Conservation (phyloP, 2,329 filamentous ascomycete species). For the Tolypocladium paradoxum region DNA sequence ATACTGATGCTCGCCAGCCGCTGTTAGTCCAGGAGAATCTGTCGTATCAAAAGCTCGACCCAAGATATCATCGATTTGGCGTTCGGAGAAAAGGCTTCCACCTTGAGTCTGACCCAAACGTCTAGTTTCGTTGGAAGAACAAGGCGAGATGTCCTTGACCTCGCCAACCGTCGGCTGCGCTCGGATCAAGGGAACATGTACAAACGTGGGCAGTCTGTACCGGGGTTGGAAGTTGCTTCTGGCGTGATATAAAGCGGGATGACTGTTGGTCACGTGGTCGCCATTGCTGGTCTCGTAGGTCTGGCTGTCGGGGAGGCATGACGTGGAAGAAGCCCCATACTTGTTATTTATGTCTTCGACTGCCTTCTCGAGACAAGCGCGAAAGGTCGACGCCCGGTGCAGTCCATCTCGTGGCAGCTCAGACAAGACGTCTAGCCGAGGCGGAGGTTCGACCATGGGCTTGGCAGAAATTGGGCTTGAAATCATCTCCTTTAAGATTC, state of each 20-base stretch:
- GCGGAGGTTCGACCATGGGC: slow-evolving; percentile 7
- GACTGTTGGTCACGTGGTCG: neutral
- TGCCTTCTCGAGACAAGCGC: slow-evolving; percentile 17
- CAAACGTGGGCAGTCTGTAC: slow-evolving; percentile 7
- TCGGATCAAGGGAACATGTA: slow-evolving; percentile 2
- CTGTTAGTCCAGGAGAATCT: neutral
- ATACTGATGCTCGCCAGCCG: neutral
- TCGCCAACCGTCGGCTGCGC: slow-evolving; percentile 5
- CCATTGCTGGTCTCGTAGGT: neutral
- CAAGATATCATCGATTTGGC: slow-evolving; percentile 7
- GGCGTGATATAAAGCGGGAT: neutral
- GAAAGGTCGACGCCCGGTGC: slow-evolving; percentile 17
- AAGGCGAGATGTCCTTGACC: slow-evolving; percentile 3
- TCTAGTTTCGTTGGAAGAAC: neutral
- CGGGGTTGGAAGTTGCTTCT: slow-evolving; percentile 7
- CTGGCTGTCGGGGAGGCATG: neutral
- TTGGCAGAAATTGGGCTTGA: neutral
- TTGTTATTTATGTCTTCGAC: slow-evolving; percentile 18
- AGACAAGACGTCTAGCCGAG: slow-evolving; percentile 16
- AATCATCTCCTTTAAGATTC: slow-evolving; percentile 1
- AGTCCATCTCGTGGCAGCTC: slow-evolving; percentile 13
- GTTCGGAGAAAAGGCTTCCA: slow-evolving; percentile 3
- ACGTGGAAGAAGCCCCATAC: slow-evolving; percentile 10
- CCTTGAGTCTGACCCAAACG: neutral
- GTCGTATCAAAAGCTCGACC: slow-evolving; percentile 1